Percentiles rank a stretch among this genome's conserved stretches.
These are phyloP conservation scores for Fusarium goolgardi DNA, from an alignment of 2,329 filamentous ascomycete species.

Conservation along the genomic window DNA sequence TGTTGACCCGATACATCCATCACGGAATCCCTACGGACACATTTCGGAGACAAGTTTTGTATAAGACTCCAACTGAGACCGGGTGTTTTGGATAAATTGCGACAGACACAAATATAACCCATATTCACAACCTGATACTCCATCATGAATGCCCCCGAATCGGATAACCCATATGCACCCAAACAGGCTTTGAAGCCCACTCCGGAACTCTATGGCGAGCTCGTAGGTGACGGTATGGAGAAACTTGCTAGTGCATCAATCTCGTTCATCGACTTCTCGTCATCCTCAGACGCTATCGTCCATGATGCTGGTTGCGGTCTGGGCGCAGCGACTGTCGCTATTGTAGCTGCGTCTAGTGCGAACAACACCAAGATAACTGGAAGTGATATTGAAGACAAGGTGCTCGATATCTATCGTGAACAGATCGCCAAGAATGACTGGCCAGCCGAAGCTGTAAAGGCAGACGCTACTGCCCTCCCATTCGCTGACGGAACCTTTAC, in stretches of 20 bases:
- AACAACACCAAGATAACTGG: not conserved
- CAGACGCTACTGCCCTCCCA: not conserved
- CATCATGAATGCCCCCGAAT: conserved; percentile 13
- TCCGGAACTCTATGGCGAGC: conserved; percentile 2
- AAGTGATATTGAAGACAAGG: not conserved
- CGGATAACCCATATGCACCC: not conserved
- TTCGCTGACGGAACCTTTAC: not conserved
- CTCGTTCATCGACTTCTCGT: fast-evolving
- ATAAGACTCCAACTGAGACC: not conserved
- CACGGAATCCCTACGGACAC: not conserved
- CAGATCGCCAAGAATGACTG: not conserved
- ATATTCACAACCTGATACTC: not conserved
- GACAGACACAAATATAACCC: fast-evolving
- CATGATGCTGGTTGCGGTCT: conserved; percentile 22
- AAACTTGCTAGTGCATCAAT: conserved; percentile 1
- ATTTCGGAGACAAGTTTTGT: not conserved
- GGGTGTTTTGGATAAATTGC: fast-evolving
- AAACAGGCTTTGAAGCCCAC: conserved; percentile 19
- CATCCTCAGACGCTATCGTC: not conserved
- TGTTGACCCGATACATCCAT: fast-evolving
- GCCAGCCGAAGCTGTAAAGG: not conserved
- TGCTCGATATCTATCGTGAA: not conserved
- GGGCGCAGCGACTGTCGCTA: conserved; percentile 5
- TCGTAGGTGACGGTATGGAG: conserved; percentile 11
- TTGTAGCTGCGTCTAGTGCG: fast-evolving